phyloP scores from a whole-genome alignment of 1,139 yeast genomes.

The Meyerozyma sp. region DNA sequence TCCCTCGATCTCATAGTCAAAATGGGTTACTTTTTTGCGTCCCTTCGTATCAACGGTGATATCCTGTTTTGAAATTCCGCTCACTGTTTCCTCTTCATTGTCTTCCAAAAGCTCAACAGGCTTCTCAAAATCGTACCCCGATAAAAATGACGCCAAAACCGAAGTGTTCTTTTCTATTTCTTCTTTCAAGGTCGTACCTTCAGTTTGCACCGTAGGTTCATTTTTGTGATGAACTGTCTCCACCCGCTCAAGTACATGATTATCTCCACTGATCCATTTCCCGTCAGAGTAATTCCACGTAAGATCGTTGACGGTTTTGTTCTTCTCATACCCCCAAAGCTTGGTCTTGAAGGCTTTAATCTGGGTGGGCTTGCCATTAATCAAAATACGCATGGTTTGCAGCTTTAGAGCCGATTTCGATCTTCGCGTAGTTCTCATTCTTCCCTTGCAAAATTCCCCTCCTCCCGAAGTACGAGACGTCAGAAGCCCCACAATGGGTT shows the following conservation, averaged over 20 bases:
- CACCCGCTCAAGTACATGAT: constrained; percentile 66
- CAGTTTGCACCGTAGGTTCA: constrained; percentile 4
- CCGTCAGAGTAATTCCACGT: constrained; percentile 59
- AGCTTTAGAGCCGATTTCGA: constrained; percentile 36
- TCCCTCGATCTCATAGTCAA: constrained; percentile 37
- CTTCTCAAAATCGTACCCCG: constrained; percentile 54
- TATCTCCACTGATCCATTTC: constrained; percentile 79
- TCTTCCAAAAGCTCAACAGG: constrained; percentile 52
- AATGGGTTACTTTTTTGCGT: constrained; percentile 25
- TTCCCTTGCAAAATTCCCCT: constrained; percentile 54
- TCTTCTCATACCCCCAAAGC: constrained; percentile 85
- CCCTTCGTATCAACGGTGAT: constrained; percentile 49
- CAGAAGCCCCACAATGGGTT: constrained; percentile 9
- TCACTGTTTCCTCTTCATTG: constrained; percentile 11
- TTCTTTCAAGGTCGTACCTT: constrained; percentile 11
- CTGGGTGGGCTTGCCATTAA: constrained; percentile 56
- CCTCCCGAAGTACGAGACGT: constrained; percentile 29
- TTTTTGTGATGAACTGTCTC: constrained; percentile 8
- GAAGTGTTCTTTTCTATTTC: constrained; percentile 32
- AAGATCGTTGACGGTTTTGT: constrained; percentile 54
- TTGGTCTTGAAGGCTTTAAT: constrained; percentile 64
- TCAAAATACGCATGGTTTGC: constrained; percentile 61
- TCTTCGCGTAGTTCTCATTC: constrained; percentile 54
- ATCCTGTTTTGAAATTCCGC: constrained; percentile 32
- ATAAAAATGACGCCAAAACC: constrained; percentile 49